Evolutionary conservation across 495 filamentous ascomycete species (phyloP), one percentile per base, ranked within the genome.

Genomic region (Achaetomiella virescens): DNA sequence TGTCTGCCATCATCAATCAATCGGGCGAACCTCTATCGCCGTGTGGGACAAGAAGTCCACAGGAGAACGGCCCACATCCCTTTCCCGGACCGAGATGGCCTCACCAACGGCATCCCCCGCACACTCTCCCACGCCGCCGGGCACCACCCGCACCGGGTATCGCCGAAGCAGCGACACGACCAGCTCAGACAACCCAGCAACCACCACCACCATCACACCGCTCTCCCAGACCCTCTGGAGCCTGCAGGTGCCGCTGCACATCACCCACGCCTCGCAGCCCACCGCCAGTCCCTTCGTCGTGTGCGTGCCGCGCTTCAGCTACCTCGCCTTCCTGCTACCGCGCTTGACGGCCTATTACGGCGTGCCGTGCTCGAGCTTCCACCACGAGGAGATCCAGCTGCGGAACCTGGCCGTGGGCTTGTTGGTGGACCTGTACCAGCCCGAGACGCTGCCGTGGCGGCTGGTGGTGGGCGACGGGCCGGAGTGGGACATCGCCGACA

Each of bases 341-440:
- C 83, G 81, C 44, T 77, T 97, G 41, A 80, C 83, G 49, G 74
- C 81, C 50, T 97, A 93, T 78, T 97, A 91, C 72, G 66, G 66
- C 38, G 66, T 75, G 0, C 71, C 82, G 2, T 87, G 77, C 56
- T 79, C 95, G 20, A 95, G 92, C 63, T 98, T 68, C 84, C 91
- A 62, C 68, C 91, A 75, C 86, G 95, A 83, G 86, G 90, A 87
- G 75, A 70, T 81, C 51, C 65, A 72, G 21, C 64, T 81, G 36
- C 81, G 81, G 64, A 82, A 96, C 70, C 87, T 95, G 54, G 87
- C 92, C 2, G 71, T 92, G 29, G 93, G 95, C 9, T 77, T 99
- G 20, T 80, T 97, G 25, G 89, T 87, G 66, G 93, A 99, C 69
- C 81, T 97, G 12, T 96, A 80, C 54, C 76, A 81, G 44, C 67